Base-by-base conservation (phyloP, 805 yeast species). In the Candida awuae region DNA sequence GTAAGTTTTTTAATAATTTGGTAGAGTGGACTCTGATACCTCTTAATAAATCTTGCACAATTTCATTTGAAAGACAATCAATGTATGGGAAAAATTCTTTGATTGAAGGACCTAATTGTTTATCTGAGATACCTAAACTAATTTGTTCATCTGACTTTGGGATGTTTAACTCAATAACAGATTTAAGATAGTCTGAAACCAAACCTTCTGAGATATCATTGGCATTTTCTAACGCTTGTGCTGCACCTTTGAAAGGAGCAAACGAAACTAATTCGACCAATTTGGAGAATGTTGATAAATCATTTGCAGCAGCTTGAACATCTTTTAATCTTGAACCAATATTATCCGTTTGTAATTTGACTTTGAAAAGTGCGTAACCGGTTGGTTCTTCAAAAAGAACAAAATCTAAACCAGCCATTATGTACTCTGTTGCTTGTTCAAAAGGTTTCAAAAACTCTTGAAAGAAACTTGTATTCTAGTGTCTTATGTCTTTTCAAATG, bases 241-340 rank as follows among this genome's bases (percentile, higher is more conserved):
- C 97, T 45, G 98, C 98, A 56, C 97, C 97, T 67, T 92, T 88
- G 75, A 92, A 92, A 36, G 98, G 98, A 44, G 96, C 95, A 67
- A 92, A 92, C 13, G 95, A 84, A 20, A 85, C 94, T 41, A 92
- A 75, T 65, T 88, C 95, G 52, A 92, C 80, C 71, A 90, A 71
- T 68, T 92, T 92, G 55, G 95, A 84, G 61, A 92, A 88, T 59
- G 78, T 73, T 47, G 80, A 80, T 50, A 92, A 75, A 56, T 92
- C 97, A 52, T 73, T 79, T 45, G 86, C 73, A 44, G 95, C 88
- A 52, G 78, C 79, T 69, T 92, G 97, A 32, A 92, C 97, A 66
- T 92, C 98, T 63, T 81, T 82, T 66, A 84, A 72, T 60, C 94
- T 78, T 32, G 94, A 73, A 37, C 97, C 95, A 50, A 92, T 78